These are phyloP conservation scores for Termitomyces sp. DNA, from an alignment of 1,284 basidiomycete genomes.

Conservation along the genomic window DNA sequence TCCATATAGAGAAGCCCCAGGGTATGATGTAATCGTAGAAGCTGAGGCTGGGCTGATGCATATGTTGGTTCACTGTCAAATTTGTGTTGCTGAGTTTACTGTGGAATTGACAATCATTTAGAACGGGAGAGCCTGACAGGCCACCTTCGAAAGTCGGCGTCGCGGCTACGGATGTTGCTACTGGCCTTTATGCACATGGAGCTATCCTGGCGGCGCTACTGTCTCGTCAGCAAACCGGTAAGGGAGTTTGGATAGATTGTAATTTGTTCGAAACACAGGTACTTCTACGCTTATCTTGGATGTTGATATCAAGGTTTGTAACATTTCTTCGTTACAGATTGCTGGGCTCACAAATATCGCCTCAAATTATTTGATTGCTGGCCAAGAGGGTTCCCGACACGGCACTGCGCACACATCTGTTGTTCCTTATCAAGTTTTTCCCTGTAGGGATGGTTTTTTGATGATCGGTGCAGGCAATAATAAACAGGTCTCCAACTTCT, in stretches of 20 bases:
- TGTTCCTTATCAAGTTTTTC: slow-evolving; percentile 90
- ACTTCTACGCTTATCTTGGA: slow-evolving; percentile 20
- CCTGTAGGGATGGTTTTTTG: slow-evolving; percentile 83
- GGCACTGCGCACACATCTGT: slow-evolving; percentile 91
- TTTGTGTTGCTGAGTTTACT: neutral
- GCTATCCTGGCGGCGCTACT: slow-evolving; percentile 89
- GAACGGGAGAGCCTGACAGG: slow-evolving; percentile 87
- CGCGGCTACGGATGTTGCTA: slow-evolving; percentile 87
- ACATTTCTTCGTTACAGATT: slow-evolving; percentile 43
- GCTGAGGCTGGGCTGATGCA: slow-evolving; percentile 94
- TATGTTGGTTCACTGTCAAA: slow-evolving; percentile 51
- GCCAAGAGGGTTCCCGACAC: slow-evolving; percentile 80
- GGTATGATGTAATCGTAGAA: slow-evolving; percentile 90
- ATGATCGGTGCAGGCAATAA: slow-evolving; percentile 96
- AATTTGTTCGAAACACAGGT: slow-evolving; percentile 87
- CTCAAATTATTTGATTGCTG: slow-evolving; percentile 88
- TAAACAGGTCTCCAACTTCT: slow-evolving; percentile 55
- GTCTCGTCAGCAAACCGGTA: slow-evolving; percentile 78
- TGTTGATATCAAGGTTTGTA: neutral
- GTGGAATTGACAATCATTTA: slow-evolving; percentile 22
- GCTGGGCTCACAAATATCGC: slow-evolving; percentile 92
- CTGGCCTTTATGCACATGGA: slow-evolving; percentile 90
- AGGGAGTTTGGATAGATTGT: slow-evolving; percentile 88
- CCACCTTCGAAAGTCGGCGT: slow-evolving; percentile 90
- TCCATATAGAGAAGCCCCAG: slow-evolving; percentile 77